phyloP scores from a whole-genome alignment of 805 yeast genomes.

The Schizosaccharomyces octosporus region DNA sequence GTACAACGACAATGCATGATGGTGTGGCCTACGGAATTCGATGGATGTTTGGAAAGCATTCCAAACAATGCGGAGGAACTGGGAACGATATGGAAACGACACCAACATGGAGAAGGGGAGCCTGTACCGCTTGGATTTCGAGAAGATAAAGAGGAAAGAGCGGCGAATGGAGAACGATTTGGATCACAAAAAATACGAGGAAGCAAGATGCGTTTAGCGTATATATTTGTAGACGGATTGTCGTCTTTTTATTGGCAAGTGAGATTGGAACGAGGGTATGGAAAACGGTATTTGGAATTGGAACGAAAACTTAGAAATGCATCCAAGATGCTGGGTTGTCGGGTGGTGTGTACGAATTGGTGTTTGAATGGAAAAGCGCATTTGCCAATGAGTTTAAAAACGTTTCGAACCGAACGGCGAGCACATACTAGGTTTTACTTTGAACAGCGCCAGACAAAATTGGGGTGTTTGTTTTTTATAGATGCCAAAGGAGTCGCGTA shows the following conservation, averaged over 20 bases:
- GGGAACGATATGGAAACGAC: no score
- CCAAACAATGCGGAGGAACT: no score
- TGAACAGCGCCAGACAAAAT: background rate
- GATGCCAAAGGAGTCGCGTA: background rate
- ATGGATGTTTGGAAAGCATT: no score
- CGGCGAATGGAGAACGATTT: no score
- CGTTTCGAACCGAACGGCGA: background rate
- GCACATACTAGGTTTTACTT: background rate
- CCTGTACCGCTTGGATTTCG: no score
- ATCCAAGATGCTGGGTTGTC: background rate
- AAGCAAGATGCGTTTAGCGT: background rate
- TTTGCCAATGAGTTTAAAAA: background rate
- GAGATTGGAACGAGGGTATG: background rate
- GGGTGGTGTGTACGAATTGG: background rate
- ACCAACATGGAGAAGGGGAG: no score
- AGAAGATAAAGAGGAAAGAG: no score
- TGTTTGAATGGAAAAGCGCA: background rate
- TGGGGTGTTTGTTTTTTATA: background rate
- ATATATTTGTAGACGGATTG: background rate
- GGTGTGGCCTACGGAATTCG: no score
- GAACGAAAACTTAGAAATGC: background rate
- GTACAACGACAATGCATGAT: no score
- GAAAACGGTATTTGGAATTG: background rate
- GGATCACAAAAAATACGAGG: no score
- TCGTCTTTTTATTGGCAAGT: background rate